Evolutionary conservation across 148 eudicot species (phyloP).

Genomic region (Pouteria glomerata): DNA sequence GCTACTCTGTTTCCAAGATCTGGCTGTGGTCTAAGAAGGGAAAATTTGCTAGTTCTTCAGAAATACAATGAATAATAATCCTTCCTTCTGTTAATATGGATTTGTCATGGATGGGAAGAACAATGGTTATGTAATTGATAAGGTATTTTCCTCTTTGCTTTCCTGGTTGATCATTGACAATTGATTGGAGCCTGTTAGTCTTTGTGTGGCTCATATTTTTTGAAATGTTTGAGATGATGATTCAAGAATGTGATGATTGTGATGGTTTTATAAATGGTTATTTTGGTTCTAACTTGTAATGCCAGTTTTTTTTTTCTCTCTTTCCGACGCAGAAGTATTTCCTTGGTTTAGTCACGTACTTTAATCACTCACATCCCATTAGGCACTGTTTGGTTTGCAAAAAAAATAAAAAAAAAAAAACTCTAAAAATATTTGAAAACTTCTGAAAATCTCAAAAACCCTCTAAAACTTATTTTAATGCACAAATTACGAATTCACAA

Average conservation of each 20-base stretch:
- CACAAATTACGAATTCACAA: too few species aligned
- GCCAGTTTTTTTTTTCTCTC: neutral
- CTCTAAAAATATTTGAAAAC: too few species aligned
- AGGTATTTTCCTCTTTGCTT: neutral
- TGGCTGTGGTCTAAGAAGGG: conserved; percentile 68
- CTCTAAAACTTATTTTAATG: too few species aligned
- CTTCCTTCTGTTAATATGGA: conserved; percentile 12
- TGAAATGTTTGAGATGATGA: neutral
- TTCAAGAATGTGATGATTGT: neutral
- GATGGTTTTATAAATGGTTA: neutral
- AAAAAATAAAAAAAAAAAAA: too few species aligned
- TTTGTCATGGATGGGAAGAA: neutral
- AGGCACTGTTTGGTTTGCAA: too few species aligned
- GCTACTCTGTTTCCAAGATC: conserved; percentile 64
- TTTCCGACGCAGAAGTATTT: neutral
- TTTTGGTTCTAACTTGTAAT: conserved; percentile 3
- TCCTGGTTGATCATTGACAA: neutral
- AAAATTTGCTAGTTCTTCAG: conserved; percentile 37
- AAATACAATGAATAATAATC: conserved; percentile 19
- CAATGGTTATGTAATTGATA: conserved; percentile 18
- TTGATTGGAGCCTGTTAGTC: neutral
- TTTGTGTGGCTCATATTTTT: neutral
- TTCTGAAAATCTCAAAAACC: too few species aligned
- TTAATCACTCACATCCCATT: too few species aligned
- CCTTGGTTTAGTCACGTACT: neutral